These are phyloP conservation scores for Saccharomyces cerevisiae DNA, from an alignment of 805 yeast genomes.

Conservation along the genomic window DNA sequence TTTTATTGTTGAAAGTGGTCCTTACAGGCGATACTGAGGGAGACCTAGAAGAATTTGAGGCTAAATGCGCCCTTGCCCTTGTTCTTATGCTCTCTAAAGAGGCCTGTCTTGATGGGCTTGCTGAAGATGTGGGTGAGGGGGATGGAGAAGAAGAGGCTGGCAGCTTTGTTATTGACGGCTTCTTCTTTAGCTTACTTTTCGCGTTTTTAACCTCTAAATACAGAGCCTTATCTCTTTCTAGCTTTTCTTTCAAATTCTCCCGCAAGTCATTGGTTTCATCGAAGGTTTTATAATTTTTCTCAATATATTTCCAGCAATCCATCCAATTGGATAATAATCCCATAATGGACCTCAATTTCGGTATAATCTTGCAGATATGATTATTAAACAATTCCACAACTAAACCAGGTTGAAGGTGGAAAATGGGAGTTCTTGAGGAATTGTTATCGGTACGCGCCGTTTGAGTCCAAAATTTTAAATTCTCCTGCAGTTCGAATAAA, in stretches of 20 bases:
- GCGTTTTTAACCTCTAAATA: constrained; percentile 11
- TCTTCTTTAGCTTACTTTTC: constrained; percentile 1
- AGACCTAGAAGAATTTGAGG: constrained; percentile 1
- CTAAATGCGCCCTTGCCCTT: background rate
- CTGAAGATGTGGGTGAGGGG: constrained; percentile 7
- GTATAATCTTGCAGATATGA: constrained; percentile 10
- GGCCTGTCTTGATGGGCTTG: constrained; percentile 9
- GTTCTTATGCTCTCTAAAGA: constrained; percentile 1
- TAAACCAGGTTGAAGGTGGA: constrained; percentile 15
- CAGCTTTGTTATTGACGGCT: background rate
- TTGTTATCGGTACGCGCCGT: background rate
- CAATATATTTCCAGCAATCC: constrained; percentile 20
- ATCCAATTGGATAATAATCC: constrained; percentile 12
- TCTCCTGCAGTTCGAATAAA: background rate
- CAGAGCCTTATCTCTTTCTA: constrained; percentile 17
- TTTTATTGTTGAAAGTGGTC: background rate
- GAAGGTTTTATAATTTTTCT: constrained; percentile 11
- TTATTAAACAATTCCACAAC: constrained; percentile 15
- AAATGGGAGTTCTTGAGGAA: background rate
- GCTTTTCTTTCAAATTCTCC: constrained; percentile 20
- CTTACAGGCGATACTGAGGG: background rate
- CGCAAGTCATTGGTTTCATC: constrained; percentile 11
- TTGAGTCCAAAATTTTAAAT: constrained; percentile 2
- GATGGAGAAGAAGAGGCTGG: constrained; percentile 6
- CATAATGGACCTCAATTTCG: constrained; percentile 9